phyloP scores from a whole-genome alignment of 208 protist genomes.

The Jaenimonas drosophilae region DNA sequence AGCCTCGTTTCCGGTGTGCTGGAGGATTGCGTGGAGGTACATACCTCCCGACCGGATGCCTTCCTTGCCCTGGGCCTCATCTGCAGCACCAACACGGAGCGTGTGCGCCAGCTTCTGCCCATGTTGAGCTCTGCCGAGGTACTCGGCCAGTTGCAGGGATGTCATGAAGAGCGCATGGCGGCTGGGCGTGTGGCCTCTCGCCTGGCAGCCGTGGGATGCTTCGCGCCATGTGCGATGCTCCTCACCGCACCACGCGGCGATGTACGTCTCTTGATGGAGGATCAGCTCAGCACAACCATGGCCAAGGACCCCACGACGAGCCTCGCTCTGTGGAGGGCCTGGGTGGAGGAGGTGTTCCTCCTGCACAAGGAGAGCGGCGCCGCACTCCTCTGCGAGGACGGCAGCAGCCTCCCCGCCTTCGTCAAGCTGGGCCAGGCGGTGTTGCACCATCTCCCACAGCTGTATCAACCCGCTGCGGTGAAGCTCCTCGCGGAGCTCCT shows the following conservation, averaged over 20 bases:
- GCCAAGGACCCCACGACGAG: too few species aligned
- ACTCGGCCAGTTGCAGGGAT: conserved; percentile 41
- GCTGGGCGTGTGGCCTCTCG: too few species aligned
- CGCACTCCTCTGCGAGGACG: too few species aligned
- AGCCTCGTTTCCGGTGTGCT: conserved; percentile 33
- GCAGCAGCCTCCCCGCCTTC: conserved; percentile 62
- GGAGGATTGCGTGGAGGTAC: conserved; percentile 60
- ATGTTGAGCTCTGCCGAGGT: conserved; percentile 35
- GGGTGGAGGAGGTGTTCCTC: too few species aligned
- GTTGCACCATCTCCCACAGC: conserved; percentile 3
- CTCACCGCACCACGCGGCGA: too few species aligned
- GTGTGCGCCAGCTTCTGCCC: conserved; percentile 2
- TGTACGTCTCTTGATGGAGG: too few species aligned
- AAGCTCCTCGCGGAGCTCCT: conserved; percentile 42
- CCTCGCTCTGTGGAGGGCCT: too few species aligned
- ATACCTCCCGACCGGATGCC: conserved; percentile 71
- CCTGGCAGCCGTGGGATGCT: too few species aligned
- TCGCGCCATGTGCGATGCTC: too few species aligned
- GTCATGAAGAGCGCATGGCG: too few species aligned
- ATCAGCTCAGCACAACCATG: too few species aligned
- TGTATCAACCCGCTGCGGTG: not conserved
- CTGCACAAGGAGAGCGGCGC: too few species aligned
- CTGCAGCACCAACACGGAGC: conserved; percentile 6
- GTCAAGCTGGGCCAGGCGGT: conserved; percentile 35
- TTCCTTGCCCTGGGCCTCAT: conserved; percentile 61